Evolutionary conservation across 345 rosid genomes (phyloP).

Genomic region (Cardiospermum halicacabum): DNA sequence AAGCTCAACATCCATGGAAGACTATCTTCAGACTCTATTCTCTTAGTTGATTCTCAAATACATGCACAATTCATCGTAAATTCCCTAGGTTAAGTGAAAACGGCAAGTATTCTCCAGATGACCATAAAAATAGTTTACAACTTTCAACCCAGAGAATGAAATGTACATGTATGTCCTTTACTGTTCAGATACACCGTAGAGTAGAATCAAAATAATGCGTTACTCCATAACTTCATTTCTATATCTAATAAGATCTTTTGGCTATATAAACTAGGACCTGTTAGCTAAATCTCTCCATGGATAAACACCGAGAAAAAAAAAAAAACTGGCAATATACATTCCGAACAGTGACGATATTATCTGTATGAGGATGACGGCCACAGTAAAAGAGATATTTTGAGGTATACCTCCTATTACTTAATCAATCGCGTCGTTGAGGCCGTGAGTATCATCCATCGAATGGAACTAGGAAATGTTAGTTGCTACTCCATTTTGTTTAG

Average conservation of each 20-base stretch:
- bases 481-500: slow-evolving; percentile 20
- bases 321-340: neutral
- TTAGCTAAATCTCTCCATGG: neutral
- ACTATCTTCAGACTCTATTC: no score
- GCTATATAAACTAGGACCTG: neutral
- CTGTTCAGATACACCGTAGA: neutral
- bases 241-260: neutral
- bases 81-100: no score
- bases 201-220: neutral
- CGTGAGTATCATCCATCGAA: neutral
- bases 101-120: no score
- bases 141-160: neutral
- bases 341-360: neutral
- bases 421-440: neutral
- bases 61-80: no score
- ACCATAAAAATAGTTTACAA: no score
- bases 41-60: no score
- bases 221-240: neutral
- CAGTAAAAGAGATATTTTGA: neutral
- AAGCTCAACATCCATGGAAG: no score
- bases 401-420: neutral
- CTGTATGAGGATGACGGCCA: no score
- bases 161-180: neutral
- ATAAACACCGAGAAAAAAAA: neutral
- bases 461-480: neutral